phyloP scores from a whole-genome alignment of 192 early-diverging fungal species.

The Mortierella hygrophila region DNA sequence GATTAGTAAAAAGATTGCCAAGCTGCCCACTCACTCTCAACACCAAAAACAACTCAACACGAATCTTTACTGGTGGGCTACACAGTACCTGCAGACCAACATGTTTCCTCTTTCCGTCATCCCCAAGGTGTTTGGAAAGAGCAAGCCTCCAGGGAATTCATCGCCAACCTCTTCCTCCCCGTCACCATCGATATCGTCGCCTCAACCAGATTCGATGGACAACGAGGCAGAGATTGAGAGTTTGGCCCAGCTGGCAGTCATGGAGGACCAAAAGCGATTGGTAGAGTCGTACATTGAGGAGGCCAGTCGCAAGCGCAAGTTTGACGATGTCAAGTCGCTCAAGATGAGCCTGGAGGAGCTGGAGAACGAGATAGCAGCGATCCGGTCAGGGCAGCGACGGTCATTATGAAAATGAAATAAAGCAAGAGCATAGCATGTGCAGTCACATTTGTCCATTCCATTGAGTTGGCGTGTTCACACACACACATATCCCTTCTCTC shows the following conservation, averaged over 20 bases:
- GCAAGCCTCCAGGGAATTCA: constrained; percentile 17
- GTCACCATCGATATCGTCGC: constrained; percentile 37
- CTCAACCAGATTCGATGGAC: constrained; percentile 17
- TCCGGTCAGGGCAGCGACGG: constrained; percentile 23
- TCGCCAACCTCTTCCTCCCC: constrained; percentile 24
- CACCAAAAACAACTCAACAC: constrained; percentile 69
- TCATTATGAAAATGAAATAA: not conserved
- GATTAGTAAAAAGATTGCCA: constrained; percentile 70
- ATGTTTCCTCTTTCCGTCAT: constrained; percentile 84
- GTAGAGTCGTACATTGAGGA: constrained; percentile 76
- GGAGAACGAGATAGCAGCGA: constrained; percentile 67
- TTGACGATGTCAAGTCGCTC: constrained; percentile 80
- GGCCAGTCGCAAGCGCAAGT: constrained; percentile 71
- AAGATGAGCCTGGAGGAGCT: constrained; percentile 74
- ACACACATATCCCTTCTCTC: too few relatives aligned
- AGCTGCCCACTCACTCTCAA: constrained; percentile 61
- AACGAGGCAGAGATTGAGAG: constrained; percentile 49
- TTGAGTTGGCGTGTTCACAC: too few relatives aligned
- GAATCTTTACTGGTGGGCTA: constrained; percentile 74
- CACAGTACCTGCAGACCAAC: constrained; percentile 79
- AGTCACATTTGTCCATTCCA: not conserved
- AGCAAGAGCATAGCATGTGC: not conserved
- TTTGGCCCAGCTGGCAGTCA: constrained; percentile 61
- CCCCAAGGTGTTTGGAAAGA: constrained; percentile 65
- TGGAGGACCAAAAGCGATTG: constrained; percentile 75